phyloP scores from a whole-genome alignment of 2,329 filamentous ascomycete genomes.

The Beauveria varroae region DNA sequence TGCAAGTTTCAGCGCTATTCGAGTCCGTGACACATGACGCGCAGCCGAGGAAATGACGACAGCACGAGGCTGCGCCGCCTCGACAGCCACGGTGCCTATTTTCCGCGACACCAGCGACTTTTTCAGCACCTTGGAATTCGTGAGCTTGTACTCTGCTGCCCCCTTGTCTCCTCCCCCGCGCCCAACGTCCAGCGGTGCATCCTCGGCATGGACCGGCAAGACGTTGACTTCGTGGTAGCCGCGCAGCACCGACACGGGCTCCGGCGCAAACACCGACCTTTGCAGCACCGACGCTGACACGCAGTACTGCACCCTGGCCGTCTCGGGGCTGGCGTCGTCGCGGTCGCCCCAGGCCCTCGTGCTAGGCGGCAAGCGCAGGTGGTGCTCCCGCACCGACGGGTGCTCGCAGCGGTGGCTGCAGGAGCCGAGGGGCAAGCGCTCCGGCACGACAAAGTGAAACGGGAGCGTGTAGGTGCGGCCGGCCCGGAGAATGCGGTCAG shows the following conservation, averaged over 20 bases:
- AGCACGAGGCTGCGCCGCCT: background rate
- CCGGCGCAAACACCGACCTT: background rate
- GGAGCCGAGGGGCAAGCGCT: background rate
- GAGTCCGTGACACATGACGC: background rate
- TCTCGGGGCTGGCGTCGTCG: constrained; percentile 1
- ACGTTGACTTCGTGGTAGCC: background rate
- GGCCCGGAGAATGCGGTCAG: background rate
- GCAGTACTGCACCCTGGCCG: constrained; percentile 1
- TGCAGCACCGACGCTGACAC: background rate
- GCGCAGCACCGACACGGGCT: background rate
- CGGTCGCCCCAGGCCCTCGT: background rate
- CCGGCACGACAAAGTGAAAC: constrained; percentile 3
- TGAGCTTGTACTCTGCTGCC: background rate
- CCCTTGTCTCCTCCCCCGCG: background rate
- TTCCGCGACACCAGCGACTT: background rate
- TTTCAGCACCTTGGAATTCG: background rate
- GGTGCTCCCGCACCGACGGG: background rate
- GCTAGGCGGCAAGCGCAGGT: constrained; percentile 2
- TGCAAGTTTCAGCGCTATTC: background rate
- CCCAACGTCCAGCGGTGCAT: background rate
- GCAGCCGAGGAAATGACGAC: background rate
- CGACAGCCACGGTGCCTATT: background rate
- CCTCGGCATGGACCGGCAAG: background rate
- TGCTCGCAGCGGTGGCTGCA: background rate
- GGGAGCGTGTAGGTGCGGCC: background rate